Evolutionary conservation across 192 early-diverging fungal genomes (phyloP), one percentile per base, ranked within the genome.

Genomic region (Rhizophagus clarus): DNA sequence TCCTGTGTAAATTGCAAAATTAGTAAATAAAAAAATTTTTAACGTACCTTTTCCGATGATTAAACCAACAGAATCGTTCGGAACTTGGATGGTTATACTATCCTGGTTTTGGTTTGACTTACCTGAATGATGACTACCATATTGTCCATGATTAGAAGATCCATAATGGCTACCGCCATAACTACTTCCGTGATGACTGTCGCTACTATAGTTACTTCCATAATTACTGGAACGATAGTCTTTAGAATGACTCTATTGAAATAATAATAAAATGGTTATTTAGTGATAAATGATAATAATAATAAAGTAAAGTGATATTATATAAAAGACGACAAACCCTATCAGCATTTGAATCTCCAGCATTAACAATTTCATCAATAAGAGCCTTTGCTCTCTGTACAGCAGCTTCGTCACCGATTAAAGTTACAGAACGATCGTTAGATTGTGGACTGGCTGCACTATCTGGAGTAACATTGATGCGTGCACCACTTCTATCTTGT

Each of bases 281-380:
- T 32, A 12, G 20, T 11, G n/a, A n/a, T n/a, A n/a, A n/a, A n/a
- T n/a, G n/a, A n/a, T n/a, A n/a, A n/a, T n/a, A n/a, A n/a, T n/a
- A n/a, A n/a, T n/a, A n/a, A n/a, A n/a, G n/a, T n/a, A n/a, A n/a
- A n/a, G n/a, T n/a, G n/a, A n/a, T 28, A 68, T 37, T 7, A n/a
- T 22, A 37, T 17, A 32, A 32, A 2, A 17, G 31, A n/a, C 22
- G 28, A 70, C 68, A 40, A 37, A 79, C 76, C 42, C 76, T 78
- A 49, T 78, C 64, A 66, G 66, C 32, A 17, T n/a, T 37, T 4
- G 79, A 74, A 47, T 81, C 80, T 63, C 82, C 81, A 1, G 68
- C 60, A 60, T 83, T 87, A 28, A 96, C 88, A 80, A 95, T 91
- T 77, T 94, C 94, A 80, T 91, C 88, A 83, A 97, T 95, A 45